phyloP scores from a whole-genome alignment of 164 flowering plant genomes.

The Brasenia schreberi region DNA sequence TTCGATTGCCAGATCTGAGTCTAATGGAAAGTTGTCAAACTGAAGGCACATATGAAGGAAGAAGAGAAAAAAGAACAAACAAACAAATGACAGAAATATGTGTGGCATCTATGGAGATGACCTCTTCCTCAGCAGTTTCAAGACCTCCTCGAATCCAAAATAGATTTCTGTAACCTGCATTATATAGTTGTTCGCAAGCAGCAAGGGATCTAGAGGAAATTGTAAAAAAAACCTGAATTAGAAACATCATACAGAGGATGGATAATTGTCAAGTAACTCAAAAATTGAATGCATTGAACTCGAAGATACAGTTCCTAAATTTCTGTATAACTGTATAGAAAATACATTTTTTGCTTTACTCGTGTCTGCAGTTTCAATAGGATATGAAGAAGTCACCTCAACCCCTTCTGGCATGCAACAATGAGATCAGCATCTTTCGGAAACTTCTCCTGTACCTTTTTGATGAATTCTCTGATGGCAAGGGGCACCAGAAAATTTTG shows the following conservation, averaged over 20 bases:
- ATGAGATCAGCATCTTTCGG: conserved; percentile 73
- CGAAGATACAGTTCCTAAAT: too few relatives aligned
- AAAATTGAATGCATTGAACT: too few relatives aligned
- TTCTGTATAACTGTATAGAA: too few relatives aligned
- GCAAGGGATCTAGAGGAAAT: conserved; percentile 66
- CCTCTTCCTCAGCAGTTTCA: conserved; percentile 96
- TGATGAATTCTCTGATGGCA: conserved; percentile 50
- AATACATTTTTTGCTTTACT: too few relatives aligned
- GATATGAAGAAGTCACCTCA: conserved; percentile 40
- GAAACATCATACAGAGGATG: too few relatives aligned
- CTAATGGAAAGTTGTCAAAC: too few relatives aligned
- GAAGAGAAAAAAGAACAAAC: neutral
- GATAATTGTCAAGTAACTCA: too few relatives aligned
- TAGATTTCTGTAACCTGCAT: conserved; percentile 81
- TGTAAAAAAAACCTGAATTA: too few relatives aligned
- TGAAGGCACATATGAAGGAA: neutral
- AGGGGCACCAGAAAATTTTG: neutral
- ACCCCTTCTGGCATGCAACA: conserved; percentile 95
- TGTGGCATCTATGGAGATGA: neutral
- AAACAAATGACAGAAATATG: neutral
- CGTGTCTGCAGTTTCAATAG: neutral
- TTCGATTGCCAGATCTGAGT: too few relatives aligned
- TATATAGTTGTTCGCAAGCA: conserved; percentile 82
- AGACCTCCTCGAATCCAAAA: conserved; percentile 97
- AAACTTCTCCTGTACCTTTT: conserved; percentile 55